Base-by-base conservation (phyloP, 352 stramenopile genomes). In the Phytophthora aleatoria region DNA sequence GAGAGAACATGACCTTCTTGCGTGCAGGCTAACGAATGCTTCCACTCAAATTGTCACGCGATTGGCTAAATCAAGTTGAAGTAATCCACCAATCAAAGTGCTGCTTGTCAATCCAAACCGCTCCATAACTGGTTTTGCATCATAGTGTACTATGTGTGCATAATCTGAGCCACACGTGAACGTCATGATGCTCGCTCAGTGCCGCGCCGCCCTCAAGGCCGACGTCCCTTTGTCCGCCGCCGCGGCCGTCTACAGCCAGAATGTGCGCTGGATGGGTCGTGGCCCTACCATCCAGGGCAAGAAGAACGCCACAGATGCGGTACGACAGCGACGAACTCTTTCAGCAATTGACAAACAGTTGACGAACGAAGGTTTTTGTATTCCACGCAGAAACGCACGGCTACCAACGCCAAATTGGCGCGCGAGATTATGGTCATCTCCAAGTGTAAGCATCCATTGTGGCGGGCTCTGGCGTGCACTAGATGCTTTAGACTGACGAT, bases 281-380 rank as follows among this genome's bases (percentile, higher is more conserved):
- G 83, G 81, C 0, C 85, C 85, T 16, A 94, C 85, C n/a, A 90
- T 94, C 38, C 79, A 91, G 55, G 83, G 83, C 69, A 81, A 76
- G 59, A 94, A 94, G 70, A 94, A 90, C 69, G 81, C 83, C 13
- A 90, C 81, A 12, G 83, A 94, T 28, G 85, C 80, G 50, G 85
- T 94, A 56, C 39, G 50, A 24, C 20, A 39, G 20, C 20, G 1
- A 26, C 7, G 6, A 20, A 33, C 26, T 45, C 11, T 56, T 27
- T 1, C 7, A 13, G 33, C 4, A 15, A 56, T 41, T 13, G 11
- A 43, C 12, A 30, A 13, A 15, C 30, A 15, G 10, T 12, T 43
- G 48, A 44, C 10, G 13, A 20, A 36, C 28, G 33, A 5, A 12
- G 33, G 5, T 1, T 10, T 15, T 35, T 45, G 49, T 43, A n/a